Evolutionary conservation across 2,329 filamentous ascomycete species (phyloP).

Genomic region (Thelonectria rubi): DNA sequence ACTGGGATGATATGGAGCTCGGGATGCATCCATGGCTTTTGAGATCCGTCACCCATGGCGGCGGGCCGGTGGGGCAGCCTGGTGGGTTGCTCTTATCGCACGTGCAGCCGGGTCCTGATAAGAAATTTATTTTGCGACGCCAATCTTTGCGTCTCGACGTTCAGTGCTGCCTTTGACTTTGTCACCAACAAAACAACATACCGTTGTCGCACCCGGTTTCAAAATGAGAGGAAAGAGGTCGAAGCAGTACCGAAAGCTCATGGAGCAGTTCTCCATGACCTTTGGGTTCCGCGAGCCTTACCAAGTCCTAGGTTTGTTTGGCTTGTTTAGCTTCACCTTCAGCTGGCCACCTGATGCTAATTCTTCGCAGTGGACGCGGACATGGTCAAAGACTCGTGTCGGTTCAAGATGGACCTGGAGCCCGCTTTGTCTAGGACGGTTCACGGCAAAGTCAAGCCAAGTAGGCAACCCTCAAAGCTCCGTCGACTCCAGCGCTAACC

Average conservation of each 20-base stretch:
- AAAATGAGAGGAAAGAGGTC: slow-evolving; percentile 62
- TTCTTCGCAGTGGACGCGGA: slow-evolving; percentile 75
- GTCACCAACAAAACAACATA: slow-evolving; percentile 6
- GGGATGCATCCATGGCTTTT: not conserved
- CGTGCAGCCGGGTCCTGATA: slow-evolving; percentile 47
- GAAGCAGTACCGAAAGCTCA: slow-evolving; percentile 78
- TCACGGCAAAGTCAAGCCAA: slow-evolving; percentile 85
- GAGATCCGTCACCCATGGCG: slow-evolving; percentile 2
- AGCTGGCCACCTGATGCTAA: slow-evolving; percentile 33
- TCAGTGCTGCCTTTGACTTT: slow-evolving; percentile 20
- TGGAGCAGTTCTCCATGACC: slow-evolving; percentile 87
- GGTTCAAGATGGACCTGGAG: slow-evolving; percentile 90
- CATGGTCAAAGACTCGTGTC: slow-evolving; percentile 81
- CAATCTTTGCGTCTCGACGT: slow-evolving; percentile 19
- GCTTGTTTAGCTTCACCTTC: slow-evolving; percentile 5
- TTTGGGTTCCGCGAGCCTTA: slow-evolving; percentile 95
- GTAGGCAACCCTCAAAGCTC: slow-evolving; percentile 55
- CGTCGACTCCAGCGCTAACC: slow-evolving; percentile 34
- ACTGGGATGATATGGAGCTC: slow-evolving; percentile 11
- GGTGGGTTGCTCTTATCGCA: slow-evolving; percentile 45
- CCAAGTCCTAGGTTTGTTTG: slow-evolving; percentile 78
- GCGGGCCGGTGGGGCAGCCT: slow-evolving; percentile 17
- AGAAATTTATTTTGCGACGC: slow-evolving; percentile 51
- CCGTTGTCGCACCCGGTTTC: slow-evolving; percentile 13
- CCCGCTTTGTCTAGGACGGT: slow-evolving; percentile 81